Conservation (phyloP, 495 filamentous ascomycete species). For the Trichoderma erinaceum region DNA sequence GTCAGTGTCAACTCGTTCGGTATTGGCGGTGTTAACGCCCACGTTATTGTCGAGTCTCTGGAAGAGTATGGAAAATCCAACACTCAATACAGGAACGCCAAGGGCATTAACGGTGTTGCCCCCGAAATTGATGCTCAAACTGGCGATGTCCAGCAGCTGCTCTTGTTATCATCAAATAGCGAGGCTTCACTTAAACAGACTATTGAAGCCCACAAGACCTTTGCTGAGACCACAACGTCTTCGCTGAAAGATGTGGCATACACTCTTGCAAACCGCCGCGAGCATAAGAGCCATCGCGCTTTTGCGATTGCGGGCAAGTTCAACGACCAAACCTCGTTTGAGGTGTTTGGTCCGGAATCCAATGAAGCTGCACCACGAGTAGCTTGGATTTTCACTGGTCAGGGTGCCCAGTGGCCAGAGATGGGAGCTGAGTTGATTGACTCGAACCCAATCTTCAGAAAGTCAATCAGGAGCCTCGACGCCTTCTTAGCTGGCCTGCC, state of each 20-base stretch:
- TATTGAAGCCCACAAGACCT: neutral
- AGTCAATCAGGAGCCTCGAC: neutral
- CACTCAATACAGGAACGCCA: neutral
- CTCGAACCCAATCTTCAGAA: neutral
- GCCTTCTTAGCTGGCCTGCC: neutral
- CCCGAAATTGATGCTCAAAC: neutral
- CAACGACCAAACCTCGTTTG: neutral
- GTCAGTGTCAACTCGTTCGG: slow-evolving; percentile 45
- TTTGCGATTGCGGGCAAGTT: slow-evolving; percentile 11
- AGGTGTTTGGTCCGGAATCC: neutral
- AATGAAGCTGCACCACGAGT: neutral
- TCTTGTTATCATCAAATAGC: neutral
- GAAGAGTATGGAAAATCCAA: slow-evolving; percentile 27
- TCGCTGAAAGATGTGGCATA: slow-evolving; percentile 4
- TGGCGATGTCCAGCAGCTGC: too few relatives aligned
- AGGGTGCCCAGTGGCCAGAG: slow-evolving; percentile 21
- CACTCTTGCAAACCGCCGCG: neutral
- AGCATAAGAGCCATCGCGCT: slow-evolving; percentile 4
- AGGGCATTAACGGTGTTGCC: neutral
- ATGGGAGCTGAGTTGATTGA: slow-evolving; percentile 15
- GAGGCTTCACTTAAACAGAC: neutral
- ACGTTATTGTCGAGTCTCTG: slow-evolving; percentile 37
- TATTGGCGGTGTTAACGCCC: slow-evolving; percentile 45
- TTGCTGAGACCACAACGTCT: neutral
- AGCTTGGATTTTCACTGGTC: slow-evolving; percentile 19